Evolutionary conservation across 2,329 filamentous ascomycete genomes (phyloP).

Genomic region (Exophiala dermatitidis): DNA sequence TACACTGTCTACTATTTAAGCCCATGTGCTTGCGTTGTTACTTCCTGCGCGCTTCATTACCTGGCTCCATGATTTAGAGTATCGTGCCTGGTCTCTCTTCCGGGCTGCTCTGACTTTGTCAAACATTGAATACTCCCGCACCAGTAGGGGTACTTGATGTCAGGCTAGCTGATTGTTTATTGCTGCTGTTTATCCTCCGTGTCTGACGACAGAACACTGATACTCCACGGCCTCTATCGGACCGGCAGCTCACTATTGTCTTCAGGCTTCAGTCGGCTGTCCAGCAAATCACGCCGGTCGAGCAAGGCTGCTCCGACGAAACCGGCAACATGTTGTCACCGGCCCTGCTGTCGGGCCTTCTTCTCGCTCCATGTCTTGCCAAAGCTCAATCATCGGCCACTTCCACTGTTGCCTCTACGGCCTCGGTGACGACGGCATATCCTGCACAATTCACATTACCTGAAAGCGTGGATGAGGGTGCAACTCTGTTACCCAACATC

Average conservation of each 20-base stretch:
- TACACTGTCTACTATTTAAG: too few relatives aligned
- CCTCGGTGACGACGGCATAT: conserved; percentile 8
- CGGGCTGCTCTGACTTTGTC: too few relatives aligned
- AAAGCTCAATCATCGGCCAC: conserved; percentile 8
- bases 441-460: conserved; percentile 42
- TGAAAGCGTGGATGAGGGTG: conserved; percentile 40
- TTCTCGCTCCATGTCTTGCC: conserved; percentile 13
- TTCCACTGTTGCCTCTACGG: conserved; percentile 6
- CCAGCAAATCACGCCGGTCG: neutral
- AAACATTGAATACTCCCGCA: too few relatives aligned
- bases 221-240: too few relatives aligned
- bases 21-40: neutral
- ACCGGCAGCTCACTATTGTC: neutral
- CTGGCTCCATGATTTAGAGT: too few relatives aligned
- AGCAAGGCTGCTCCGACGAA: neutral
- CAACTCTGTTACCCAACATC: conserved; percentile 54
- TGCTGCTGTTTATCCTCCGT: too few relatives aligned
- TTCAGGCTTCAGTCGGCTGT: conserved; percentile 1
- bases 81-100: too few relatives aligned
- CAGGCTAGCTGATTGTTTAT: too few relatives aligned
- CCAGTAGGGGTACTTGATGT: too few relatives aligned
- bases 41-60: too few relatives aligned
- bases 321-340: conserved; percentile 12
- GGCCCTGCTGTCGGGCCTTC: conserved; percentile 8
- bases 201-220: too few relatives aligned